phyloP scores from a whole-genome alignment of 2,329 filamentous ascomycete genomes.

The Aspergillus aculeatinus region DNA sequence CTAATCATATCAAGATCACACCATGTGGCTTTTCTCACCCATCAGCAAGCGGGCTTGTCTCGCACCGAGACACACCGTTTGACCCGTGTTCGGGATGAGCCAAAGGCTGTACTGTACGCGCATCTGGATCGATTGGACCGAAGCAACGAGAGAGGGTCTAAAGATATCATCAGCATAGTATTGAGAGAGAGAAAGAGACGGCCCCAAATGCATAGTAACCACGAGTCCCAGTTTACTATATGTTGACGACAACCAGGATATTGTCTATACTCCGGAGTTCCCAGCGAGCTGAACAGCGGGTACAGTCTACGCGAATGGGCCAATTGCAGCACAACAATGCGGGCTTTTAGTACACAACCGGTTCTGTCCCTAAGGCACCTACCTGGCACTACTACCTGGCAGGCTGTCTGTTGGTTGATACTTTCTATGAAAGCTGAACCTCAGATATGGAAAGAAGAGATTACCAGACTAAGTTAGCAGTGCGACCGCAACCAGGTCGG shows the following conservation, averaged over 20 bases:
- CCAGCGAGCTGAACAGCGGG: slow-evolving; percentile 7
- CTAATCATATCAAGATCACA: slow-evolving; percentile 7
- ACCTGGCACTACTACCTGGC: not conserved
- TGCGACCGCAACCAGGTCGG: not conserved
- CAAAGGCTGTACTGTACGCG: not conserved
- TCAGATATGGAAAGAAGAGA: not conserved
- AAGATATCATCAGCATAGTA: no score
- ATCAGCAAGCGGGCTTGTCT: not conserved
- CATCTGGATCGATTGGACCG: not conserved
- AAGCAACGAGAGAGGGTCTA: no score
- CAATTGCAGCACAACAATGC: not conserved
- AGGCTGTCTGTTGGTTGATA: not conserved
- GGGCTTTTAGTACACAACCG: not conserved
- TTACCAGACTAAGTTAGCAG: not conserved
- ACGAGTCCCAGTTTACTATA: no score
- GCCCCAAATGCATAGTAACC: no score
- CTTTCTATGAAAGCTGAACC: not conserved
- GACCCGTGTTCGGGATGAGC: not conserved
- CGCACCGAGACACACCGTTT: not conserved
- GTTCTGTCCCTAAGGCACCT: not conserved
- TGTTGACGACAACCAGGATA: no score
- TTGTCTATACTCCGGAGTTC: not conserved
- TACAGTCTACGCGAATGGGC: not conserved
- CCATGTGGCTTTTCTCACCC: slow-evolving; percentile 2
- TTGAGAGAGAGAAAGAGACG: no score